Conservation (phyloP, 257 asterid genomes). For the Linaria vulgaris region DNA sequence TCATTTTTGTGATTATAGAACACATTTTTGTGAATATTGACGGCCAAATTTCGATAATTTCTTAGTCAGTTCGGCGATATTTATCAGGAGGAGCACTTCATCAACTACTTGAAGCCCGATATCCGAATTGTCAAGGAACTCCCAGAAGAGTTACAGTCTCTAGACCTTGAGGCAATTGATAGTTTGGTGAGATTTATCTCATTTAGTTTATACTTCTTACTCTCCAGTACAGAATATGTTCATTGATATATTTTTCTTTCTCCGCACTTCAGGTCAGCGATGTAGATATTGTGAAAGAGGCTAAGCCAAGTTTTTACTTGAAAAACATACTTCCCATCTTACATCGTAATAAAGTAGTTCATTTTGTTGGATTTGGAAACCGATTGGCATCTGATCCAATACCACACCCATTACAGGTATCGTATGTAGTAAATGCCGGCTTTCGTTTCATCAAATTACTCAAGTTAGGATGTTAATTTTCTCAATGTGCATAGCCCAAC, state of each 20-base stretch:
- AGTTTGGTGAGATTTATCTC: slow-evolving; percentile 78
- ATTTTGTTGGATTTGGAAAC: slow-evolving; percentile 98
- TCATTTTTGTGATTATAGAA: slow-evolving; percentile 4
- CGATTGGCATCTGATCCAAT: slow-evolving; percentile 97
- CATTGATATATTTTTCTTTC: slow-evolving; percentile 20
- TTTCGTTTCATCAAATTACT: slow-evolving; percentile 15
- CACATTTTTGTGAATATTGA: slow-evolving; percentile 42
- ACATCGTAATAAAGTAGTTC: slow-evolving; percentile 79
- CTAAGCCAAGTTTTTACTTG: slow-evolving; percentile 86
- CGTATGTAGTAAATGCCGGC: slow-evolving; percentile 18
- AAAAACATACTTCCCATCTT: slow-evolving; percentile 88
- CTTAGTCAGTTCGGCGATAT: slow-evolving; percentile 98
- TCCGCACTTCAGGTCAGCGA: slow-evolving; percentile 76
- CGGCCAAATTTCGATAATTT: slow-evolving; percentile 44
- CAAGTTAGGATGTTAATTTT: slow-evolving; percentile 23
- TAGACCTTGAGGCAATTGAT: slow-evolving; percentile 91
- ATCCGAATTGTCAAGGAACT: slow-evolving; percentile 78
- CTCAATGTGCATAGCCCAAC: slow-evolving; percentile 26
- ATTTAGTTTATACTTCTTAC: slow-evolving; percentile 18
- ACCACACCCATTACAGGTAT: slow-evolving; percentile 82
- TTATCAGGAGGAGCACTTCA: slow-evolving; percentile 93
- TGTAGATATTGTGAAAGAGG: slow-evolving; percentile 81
- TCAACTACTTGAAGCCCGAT: slow-evolving; percentile 84
- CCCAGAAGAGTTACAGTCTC: slow-evolving; percentile 74
- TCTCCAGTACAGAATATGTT: slow-evolving; percentile 13